Evolutionary conservation across 2,329 filamentous ascomycete species (phyloP).

Genomic region (Aspergillus intermedius): DNA sequence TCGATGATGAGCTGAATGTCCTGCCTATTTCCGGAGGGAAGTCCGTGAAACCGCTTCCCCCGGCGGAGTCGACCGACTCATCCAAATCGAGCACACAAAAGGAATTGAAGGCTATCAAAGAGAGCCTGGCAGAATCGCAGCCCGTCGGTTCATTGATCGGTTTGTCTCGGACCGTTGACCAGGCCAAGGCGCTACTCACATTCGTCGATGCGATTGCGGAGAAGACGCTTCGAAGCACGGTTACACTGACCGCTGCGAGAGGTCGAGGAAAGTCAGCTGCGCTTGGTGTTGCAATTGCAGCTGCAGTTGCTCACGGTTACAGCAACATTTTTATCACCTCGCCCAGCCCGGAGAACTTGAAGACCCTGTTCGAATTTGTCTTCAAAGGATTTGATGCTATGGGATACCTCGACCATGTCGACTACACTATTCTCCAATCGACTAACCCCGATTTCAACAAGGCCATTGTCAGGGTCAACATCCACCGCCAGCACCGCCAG

Average conservation of each 20-base stretch:
- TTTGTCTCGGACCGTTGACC: slow-evolving; percentile 84
- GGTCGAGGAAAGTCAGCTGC: slow-evolving; percentile 96
- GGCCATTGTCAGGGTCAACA: slow-evolving; percentile 92
- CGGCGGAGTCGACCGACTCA: slow-evolving; percentile 66
- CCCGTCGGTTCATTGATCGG: slow-evolving; percentile 78
- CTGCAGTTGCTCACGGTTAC: slow-evolving; percentile 91
- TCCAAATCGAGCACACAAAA: slow-evolving; percentile 61
- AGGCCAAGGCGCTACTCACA: slow-evolving; percentile 92
- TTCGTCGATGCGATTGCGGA: slow-evolving; percentile 95
- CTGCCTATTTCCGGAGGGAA: slow-evolving; percentile 94
- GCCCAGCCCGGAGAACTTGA: slow-evolving; percentile 94
- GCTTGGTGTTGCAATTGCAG: slow-evolving; percentile 86
- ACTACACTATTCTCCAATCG: slow-evolving; percentile 97
- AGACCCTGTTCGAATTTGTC: slow-evolving; percentile 95
- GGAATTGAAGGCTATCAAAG: slow-evolving; percentile 82
- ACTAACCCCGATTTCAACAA: slow-evolving; percentile 99
- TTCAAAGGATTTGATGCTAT: slow-evolving; percentile 97
- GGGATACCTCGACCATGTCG: slow-evolving; percentile 87
- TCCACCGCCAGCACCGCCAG: slow-evolving; percentile 89
- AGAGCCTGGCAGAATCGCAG: slow-evolving; percentile 75
- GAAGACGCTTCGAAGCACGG: slow-evolving; percentile 89
- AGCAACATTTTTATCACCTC: slow-evolving; percentile 99
- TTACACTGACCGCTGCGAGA: slow-evolving; percentile 85
- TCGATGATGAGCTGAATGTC: slow-evolving; percentile 97
- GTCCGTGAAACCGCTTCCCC: slow-evolving; percentile 74